Evolutionary conservation across 495 filamentous ascomycete species (phyloP), one percentile per base, ranked within the genome.

Genomic region (Podospora bellae-mahoneyi): DNA sequence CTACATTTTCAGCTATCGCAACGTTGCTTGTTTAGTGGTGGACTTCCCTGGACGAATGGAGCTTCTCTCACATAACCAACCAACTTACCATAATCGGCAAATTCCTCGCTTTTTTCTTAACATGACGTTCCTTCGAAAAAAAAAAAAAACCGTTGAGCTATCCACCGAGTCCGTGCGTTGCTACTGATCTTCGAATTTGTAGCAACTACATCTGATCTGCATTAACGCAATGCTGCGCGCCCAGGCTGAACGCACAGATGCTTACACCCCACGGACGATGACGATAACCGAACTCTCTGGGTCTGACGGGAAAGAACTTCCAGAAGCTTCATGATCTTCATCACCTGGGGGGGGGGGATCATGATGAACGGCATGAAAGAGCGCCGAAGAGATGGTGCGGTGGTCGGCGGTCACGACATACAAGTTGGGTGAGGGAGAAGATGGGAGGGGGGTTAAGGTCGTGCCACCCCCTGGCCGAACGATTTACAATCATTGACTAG

Each of bases 381-480:
- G 61, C 61, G 32, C 61, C 61, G 61, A 32, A 28, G 39, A 48
- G 39, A 48, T 48, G 39, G 39, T 48, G 15, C 39, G 9, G 23
- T 23, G 23, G 23, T 23, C 23, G 23, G 23, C 23, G 23, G 7
- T 16, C 39, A 48, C 39, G 2, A 48, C 15, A 13, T 16, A 48
- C 13, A 20, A 48, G 23, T 19, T 28, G 27, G 19, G 61, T 5
- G 18, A 6, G 23, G 23, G 23, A 23, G 23, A 23, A 23, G 23
- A 23, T 23, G 23, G 23, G 20, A 1, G 23, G 20, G 20, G 20
- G 1, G 20, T 4, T 15, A 9, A n/a, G 61, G 32, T 63, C 61
- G 32, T 32, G 61, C 61, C 61, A 63, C 61, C 61, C 61, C 61
- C 61, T 63, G 61, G 27, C 30, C n/a, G 6, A 48, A 48, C 19